A percentile compares a stretch with the other conserved stretches of the same genome.
Evolutionary conservation across 2,329 filamentous ascomycete genomes (phyloP).

Genomic region (Scedosporium minutisporum): DNA sequence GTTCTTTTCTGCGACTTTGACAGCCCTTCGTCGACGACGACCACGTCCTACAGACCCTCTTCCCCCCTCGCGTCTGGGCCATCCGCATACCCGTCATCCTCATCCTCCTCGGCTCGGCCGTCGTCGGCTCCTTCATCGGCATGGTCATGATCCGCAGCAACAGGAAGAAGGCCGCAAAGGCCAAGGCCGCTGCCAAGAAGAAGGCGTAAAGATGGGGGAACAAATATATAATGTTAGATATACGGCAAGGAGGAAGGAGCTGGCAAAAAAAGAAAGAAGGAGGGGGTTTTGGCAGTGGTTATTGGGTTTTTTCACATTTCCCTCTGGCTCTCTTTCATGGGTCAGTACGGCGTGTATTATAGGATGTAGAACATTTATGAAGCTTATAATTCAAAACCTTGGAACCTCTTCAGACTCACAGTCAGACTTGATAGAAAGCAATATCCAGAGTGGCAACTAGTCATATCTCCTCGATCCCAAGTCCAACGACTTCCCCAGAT

Average conservation of each 20-base stretch:
- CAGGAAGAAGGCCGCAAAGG: slow-evolving; percentile 92
- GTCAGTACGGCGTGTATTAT: not conserved
- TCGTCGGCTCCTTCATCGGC: slow-evolving; percentile 90
- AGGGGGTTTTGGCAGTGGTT: not conserved
- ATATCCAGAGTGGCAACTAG: too few species aligned
- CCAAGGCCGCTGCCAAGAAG: slow-evolving; percentile 68
- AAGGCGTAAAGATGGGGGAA: slow-evolving; percentile 52
- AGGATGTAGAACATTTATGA: not conserved
- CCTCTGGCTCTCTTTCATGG: not conserved
- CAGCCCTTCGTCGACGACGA: slow-evolving; percentile 96
- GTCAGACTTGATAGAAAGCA: not conserved
- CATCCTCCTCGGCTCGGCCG: slow-evolving; percentile 79
- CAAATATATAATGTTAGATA: not conserved
- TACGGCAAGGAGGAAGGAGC: too few species aligned
- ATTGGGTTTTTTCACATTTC: not conserved
- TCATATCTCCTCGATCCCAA: too few species aligned
- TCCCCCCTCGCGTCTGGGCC: slow-evolving; percentile 95
- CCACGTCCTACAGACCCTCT: slow-evolving; percentile 88
- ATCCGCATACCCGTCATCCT: slow-evolving; percentile 98
- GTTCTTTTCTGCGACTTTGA: too few species aligned
- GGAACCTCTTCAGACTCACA: not conserved
- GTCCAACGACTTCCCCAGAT: too few species aligned
- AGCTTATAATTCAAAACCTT: slow-evolving; percentile 2
- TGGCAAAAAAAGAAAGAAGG: not conserved
- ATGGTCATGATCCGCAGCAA: slow-evolving; percentile 99